Evolutionary conservation across 768 basidiomycete genomes (phyloP).

Genomic region (Phylloporus scabripes): DNA sequence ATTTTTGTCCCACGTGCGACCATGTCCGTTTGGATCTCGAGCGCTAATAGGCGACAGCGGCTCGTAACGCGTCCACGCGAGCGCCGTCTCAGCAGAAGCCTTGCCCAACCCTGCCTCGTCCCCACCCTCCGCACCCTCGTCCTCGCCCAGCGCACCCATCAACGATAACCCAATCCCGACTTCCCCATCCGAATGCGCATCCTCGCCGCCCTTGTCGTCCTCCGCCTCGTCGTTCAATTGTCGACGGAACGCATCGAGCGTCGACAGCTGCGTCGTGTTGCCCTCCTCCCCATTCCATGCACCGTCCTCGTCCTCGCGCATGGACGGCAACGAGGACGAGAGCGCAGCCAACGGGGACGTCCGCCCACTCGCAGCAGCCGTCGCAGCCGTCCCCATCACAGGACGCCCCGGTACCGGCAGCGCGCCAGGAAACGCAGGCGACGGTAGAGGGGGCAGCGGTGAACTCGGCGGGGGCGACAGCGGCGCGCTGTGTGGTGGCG

Average conservation of each 20-base stretch:
- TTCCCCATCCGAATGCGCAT: conserved; percentile 50
- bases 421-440: not conserved
- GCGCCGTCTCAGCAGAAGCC: conserved; percentile 6
- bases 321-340: conserved; percentile 11
- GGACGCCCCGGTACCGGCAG: conserved; percentile 1
- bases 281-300: conserved; percentile 9
- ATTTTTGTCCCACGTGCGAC: not conserved
- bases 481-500: conserved; percentile 9
- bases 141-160: conserved; percentile 44
- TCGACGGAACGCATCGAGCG: conserved; percentile 23
- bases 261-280: conserved; percentile 19
- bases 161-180: conserved; percentile 67
- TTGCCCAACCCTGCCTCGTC: not conserved
- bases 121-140: conserved; percentile 18
- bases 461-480: conserved; percentile 23
- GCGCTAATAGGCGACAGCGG: conserved; percentile 19
- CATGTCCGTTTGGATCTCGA: not conserved
- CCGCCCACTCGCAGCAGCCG: conserved; percentile 12
- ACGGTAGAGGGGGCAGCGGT: conserved; percentile 13
- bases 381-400: conserved; percentile 4
- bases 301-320: not conserved
- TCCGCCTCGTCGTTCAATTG: conserved; percentile 11
- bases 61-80: conserved; percentile 29
- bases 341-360: conserved; percentile 13
- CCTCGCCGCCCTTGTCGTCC: not conserved